Conservation (phyloP, 805 yeast genomes). For the Teunomyces lycoperdinae region DNA sequence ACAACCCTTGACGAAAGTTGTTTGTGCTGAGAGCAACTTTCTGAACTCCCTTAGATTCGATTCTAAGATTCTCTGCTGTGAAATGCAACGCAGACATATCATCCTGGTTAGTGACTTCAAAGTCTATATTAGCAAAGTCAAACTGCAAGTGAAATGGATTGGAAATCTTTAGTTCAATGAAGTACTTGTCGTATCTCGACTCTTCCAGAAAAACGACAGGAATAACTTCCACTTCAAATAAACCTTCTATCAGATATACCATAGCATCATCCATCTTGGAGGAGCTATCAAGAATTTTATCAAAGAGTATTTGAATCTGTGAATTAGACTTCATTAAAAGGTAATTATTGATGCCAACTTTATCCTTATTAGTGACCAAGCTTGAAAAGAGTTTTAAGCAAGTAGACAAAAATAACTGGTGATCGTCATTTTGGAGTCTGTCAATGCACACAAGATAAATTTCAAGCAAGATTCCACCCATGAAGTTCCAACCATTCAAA, state of each 20-base stretch:
- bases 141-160: slow-evolving; percentile 28
- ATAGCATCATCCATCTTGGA: slow-evolving; percentile 15
- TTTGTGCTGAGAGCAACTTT: slow-evolving; percentile 19
- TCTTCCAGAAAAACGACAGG: slow-evolving; percentile 36
- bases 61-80: slow-evolving; percentile 4
- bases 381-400: slow-evolving; percentile 41
- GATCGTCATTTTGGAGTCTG: slow-evolving; percentile 25
- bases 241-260: slow-evolving; percentile 28
- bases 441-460: slow-evolving; percentile 69
- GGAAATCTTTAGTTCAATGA: slow-evolving; percentile 29
- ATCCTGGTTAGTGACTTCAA: slow-evolving; percentile 18
- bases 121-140: slow-evolving; percentile 17
- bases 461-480: slow-evolving; percentile 65
- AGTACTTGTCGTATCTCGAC: slow-evolving; percentile 31
- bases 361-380: slow-evolving; percentile 15
- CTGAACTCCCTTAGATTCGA: slow-evolving; percentile 8
- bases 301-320: slow-evolving; percentile 15
- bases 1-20: slow-evolving; percentile 32
- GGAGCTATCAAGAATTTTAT: slow-evolving; percentile 18
- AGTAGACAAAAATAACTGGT: slow-evolving; percentile 31
- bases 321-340: slow-evolving; percentile 16
- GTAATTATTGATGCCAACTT: slow-evolving; percentile 28
- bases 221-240: slow-evolving; percentile 34
- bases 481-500: slow-evolving; percentile 68
- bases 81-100: slow-evolving; percentile 9